Evolutionary conservation across 108 stramenopile species (phyloP).

Genomic region (Nannochloropsis oceanica): DNA sequence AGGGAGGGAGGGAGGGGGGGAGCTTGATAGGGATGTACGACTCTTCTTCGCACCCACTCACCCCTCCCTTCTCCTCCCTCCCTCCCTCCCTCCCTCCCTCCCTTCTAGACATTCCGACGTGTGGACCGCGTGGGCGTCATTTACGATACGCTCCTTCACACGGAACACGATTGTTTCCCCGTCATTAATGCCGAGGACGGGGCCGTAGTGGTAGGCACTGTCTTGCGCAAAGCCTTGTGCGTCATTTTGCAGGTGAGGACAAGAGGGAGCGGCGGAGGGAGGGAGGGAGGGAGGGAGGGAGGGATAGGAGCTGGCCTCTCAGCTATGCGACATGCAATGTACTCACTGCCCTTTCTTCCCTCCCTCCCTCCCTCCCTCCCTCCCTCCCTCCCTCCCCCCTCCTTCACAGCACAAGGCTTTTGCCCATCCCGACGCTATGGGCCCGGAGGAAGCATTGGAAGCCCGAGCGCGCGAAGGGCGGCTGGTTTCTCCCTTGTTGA

Average conservation of each 20-base stretch:
- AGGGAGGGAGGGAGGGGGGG: neutral
- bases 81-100: neutral
- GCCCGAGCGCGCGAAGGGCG: conserved; percentile 45
- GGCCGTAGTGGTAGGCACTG: conserved; percentile 66
- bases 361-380: neutral
- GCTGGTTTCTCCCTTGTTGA: conserved; percentile 64
- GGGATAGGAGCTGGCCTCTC: neutral
- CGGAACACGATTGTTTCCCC: conserved; percentile 73
- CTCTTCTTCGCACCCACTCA: too few relatives aligned
- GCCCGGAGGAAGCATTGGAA: neutral
- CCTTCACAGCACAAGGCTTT: neutral
- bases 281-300: neutral
- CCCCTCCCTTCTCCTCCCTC: neutral
- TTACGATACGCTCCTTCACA: conserved; percentile 52
- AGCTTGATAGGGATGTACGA: too few relatives aligned
- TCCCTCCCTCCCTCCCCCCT: neutral
- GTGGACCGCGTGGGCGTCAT: conserved; percentile 17
- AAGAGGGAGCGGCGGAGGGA: neutral
- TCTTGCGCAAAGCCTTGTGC: conserved; percentile 62
- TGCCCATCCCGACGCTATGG: neutral
- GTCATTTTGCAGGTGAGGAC: conserved; percentile 25
- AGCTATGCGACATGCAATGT: neutral
- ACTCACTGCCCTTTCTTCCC: neutral
- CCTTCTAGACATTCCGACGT: neutral
- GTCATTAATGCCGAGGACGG: conserved; percentile 79